These are phyloP conservation scores for Vaccinium macrocarpon DNA, from an alignment of 148 eudicot species.

Conservation along the genomic window DNA sequence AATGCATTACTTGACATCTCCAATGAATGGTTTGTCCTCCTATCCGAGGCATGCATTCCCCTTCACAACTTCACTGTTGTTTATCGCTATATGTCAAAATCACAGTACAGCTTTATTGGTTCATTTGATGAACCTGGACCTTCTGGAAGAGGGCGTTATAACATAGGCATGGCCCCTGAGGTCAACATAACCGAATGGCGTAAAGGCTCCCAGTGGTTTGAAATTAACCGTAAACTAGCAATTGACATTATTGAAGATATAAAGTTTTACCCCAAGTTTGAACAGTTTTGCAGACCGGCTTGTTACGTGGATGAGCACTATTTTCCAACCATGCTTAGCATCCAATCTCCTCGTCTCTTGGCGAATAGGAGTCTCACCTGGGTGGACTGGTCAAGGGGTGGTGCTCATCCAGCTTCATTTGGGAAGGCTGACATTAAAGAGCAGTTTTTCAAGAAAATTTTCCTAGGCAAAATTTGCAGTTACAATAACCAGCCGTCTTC, in stretches of 20 bases:
- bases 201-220: slow-evolving; percentile 6
- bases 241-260: slow-evolving; percentile 20
- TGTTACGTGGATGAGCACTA: slow-evolving; percentile 36
- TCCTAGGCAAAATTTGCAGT: slow-evolving; percentile 14
- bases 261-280: slow-evolving; percentile 19
- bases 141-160: slow-evolving; percentile 47
- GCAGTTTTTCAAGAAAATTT: slow-evolving; percentile 32
- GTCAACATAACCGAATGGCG: slow-evolving; percentile 30
- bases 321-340: slow-evolving; percentile 31
- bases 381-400: slow-evolving; percentile 40
- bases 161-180: slow-evolving; percentile 33
- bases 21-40: slow-evolving; percentile 48
- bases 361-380: slow-evolving; percentile 36
- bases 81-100: slow-evolving; percentile 37
- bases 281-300: slow-evolving; percentile 25
- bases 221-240: slow-evolving; percentile 24
- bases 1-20: slow-evolving; percentile 51
- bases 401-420: slow-evolving; percentile 40
- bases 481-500: slow-evolving; percentile 41
- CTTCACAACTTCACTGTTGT: slow-evolving; percentile 32
- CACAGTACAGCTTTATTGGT: slow-evolving; percentile 38
- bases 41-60: slow-evolving; percentile 54
- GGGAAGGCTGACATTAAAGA: slow-evolving; percentile 37
- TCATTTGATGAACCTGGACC: slow-evolving; percentile 38
- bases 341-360: slow-evolving; percentile 16